These are phyloP conservation scores for Hanseniaspora lindneri DNA, from an alignment of 805 yeast genomes.

Conservation along the genomic window DNA sequence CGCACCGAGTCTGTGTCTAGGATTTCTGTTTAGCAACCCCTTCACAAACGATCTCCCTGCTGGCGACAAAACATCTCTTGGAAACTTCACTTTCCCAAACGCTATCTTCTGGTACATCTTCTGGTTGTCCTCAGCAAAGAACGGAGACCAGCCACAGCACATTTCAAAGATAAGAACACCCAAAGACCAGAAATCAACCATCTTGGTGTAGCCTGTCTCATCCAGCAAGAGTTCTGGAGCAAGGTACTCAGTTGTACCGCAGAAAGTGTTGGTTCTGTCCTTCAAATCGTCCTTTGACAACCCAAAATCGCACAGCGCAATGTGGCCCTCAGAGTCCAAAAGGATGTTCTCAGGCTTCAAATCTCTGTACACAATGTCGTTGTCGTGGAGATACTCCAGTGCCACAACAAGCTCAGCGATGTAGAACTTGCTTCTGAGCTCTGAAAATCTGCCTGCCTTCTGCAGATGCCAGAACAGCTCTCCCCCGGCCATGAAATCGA, in stretches of 20 bases:
- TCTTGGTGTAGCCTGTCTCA: constrained; percentile 92
- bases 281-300: constrained; percentile 86
- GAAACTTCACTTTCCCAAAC: constrained; percentile 93
- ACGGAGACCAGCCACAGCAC: constrained; percentile 99
- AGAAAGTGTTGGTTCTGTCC: constrained; percentile 86
- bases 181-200: constrained; percentile 98
- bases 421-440: constrained; percentile 89
- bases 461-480: constrained; percentile 95
- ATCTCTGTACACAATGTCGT: constrained; percentile 92
- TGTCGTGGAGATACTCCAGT: constrained; percentile 85
- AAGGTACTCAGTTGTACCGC: constrained; percentile 95
- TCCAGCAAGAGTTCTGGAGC: constrained; percentile 95
- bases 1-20: constrained; percentile 88
- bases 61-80: constrained; percentile 82
- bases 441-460: constrained; percentile 87
- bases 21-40: constrained; percentile 88
- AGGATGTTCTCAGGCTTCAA: constrained; percentile 93
- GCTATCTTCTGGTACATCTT: constrained; percentile 99
- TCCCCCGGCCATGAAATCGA: constrained; percentile 97
- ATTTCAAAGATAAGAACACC: constrained; percentile 95
- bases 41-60: constrained; percentile 95
- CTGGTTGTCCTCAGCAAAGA: constrained; percentile 93
- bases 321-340: constrained; percentile 92
- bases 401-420: constrained; percentile 93
- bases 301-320: constrained; percentile 95